Evolutionary conservation across 83 land plant species (phyloP).

Genomic region (Diphasiastrum complanatum): DNA sequence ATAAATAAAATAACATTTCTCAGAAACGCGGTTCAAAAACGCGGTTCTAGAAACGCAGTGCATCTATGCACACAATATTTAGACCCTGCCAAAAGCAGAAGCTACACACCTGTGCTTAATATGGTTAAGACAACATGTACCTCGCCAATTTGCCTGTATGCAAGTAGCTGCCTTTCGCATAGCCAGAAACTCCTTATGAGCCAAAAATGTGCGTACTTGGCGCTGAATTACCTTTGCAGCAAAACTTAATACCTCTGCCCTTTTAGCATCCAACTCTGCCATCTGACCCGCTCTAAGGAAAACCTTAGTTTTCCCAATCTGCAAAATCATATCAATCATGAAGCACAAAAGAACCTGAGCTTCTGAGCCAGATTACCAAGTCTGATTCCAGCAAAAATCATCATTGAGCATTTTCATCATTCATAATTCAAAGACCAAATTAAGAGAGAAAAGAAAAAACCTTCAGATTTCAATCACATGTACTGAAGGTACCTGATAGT

Average conservation of each 20-base stretch:
- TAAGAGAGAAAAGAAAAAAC: too few species aligned
- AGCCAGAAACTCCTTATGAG: conserved; percentile 42
- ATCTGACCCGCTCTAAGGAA: conserved; percentile 84
- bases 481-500: conserved; percentile 52
- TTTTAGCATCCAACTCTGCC: conserved; percentile 53
- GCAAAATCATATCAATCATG: not conserved
- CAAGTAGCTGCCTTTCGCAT: conserved; percentile 37
- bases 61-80: not conserved
- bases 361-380: too few species aligned
- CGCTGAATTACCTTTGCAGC: conserved; percentile 59
- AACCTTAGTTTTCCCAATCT: conserved; percentile 68
- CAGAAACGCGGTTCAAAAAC: too few species aligned
- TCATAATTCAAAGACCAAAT: too few species aligned
- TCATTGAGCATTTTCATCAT: too few species aligned
- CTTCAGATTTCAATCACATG: too few species aligned
- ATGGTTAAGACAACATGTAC: conserved; percentile 20
- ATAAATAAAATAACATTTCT: too few species aligned
- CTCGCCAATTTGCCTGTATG: conserved; percentile 60
- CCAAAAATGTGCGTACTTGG: conserved; percentile 44
- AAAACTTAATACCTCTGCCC: conserved; percentile 54
- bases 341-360: too few species aligned
- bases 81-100: too few species aligned
- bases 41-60: not conserved
- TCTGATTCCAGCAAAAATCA: too few species aligned
- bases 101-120: not conserved